phyloP scores from a whole-genome alignment of 116 monocot genomes.

The Phalaenopsis hybrid region DNA sequence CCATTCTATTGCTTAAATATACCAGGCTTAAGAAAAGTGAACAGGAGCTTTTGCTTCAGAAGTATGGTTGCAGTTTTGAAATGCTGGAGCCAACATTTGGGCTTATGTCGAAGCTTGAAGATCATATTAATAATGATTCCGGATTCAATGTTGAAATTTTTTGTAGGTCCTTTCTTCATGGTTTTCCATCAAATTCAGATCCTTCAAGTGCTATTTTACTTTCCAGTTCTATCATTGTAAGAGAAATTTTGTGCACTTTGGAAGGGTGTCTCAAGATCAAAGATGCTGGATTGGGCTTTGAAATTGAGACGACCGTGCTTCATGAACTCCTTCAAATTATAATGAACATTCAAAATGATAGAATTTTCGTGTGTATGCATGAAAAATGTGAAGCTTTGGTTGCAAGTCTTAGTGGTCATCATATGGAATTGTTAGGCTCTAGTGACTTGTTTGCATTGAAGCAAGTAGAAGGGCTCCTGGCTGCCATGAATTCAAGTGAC shows the following conservation, averaged over 20 bases:
- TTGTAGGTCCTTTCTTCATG: slow-evolving; percentile 56
- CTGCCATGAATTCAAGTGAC: slow-evolving; percentile 30
- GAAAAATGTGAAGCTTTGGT: slow-evolving; percentile 61
- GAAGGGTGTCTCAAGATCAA: slow-evolving; percentile 56
- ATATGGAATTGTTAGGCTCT: slow-evolving; percentile 31
- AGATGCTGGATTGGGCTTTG: slow-evolving; percentile 12
- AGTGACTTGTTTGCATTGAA: slow-evolving; percentile 58
- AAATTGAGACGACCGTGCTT: slow-evolving; percentile 24
- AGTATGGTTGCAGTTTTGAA: slow-evolving; percentile 30
- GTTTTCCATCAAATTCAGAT: slow-evolving; percentile 59
- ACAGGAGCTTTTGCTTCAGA: slow-evolving; percentile 45
- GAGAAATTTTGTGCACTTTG: slow-evolving; percentile 44
- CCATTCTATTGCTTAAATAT: slow-evolving; percentile 59
- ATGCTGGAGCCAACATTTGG: slow-evolving; percentile 42
- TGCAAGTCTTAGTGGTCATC: slow-evolving; percentile 26
- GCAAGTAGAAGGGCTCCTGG: slow-evolving; percentile 58
- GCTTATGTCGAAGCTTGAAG: slow-evolving; percentile 56
- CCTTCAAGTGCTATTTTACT: slow-evolving; percentile 51
- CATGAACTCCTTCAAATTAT: slow-evolving; percentile 42
- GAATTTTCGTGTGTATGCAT: slow-evolving; percentile 44
- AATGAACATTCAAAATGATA: slow-evolving; percentile 60
- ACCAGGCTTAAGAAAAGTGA: slow-evolving; percentile 39
- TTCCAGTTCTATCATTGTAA: slow-evolving; percentile 59
- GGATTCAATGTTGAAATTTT: slow-evolving; percentile 17
- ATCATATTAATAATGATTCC: slow-evolving; percentile 17